phyloP scores from a whole-genome alignment of 1,284 basidiomycete species.

The Fomitiporia mediterranea region DNA sequence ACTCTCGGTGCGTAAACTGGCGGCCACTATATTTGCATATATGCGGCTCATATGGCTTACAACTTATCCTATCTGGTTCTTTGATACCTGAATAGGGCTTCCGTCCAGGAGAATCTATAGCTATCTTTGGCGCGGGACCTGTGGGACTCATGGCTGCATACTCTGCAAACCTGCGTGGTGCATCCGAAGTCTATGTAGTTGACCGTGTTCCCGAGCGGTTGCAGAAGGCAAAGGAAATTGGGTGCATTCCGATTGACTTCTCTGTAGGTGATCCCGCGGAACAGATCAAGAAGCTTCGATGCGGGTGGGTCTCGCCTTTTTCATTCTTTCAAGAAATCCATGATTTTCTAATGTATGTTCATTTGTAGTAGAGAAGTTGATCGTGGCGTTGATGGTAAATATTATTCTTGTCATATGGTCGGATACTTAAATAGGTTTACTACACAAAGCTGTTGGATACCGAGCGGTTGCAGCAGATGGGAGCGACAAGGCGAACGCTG shows the following conservation, averaged over 20 bases:
- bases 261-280: constrained; percentile 39
- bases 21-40: neutral
- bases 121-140: constrained; percentile 48
- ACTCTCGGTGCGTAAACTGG: constrained; percentile 34
- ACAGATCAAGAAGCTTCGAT: constrained; percentile 38
- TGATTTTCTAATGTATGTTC: neutral
- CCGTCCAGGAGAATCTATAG: constrained; percentile 47
- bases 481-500: constrained; percentile 47
- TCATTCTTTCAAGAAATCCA: neutral
- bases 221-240: constrained; percentile 46
- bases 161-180: constrained; percentile 45
- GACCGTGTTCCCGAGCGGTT: constrained; percentile 49
- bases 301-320: constrained; percentile 33
- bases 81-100: constrained; percentile 35
- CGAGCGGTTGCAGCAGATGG: constrained; percentile 47
- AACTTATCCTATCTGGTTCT: too few species aligned
- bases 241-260: constrained; percentile 46
- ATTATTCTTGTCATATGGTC: neutral
- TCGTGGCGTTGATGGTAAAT: constrained; percentile 45
- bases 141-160: constrained; percentile 50
- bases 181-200: constrained; percentile 48
- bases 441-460: constrained; percentile 42
- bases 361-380: constrained; percentile 41
- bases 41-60: neutral
- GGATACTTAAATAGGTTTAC: neutral